These are phyloP conservation scores for Pestalotiopsis sp. DNA, from an alignment of 2,329 filamentous ascomycete genomes.

Conservation along the genomic window DNA sequence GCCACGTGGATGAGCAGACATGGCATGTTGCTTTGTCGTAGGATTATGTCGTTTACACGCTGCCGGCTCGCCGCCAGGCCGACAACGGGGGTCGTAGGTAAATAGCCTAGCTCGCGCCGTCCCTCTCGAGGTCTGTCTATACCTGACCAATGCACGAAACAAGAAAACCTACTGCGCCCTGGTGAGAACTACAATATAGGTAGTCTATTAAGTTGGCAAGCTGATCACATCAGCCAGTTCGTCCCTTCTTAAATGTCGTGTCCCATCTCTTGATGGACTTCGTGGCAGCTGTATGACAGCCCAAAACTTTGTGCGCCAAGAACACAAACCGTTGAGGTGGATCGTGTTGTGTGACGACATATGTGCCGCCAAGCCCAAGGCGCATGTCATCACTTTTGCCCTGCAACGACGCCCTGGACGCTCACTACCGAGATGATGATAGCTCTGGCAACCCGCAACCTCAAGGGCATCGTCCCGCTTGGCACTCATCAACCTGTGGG, in stretches of 20 bases:
- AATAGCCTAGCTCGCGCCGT: background rate
- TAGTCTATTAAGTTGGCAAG: background rate
- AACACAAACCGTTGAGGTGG: background rate
- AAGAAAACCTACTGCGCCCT: background rate
- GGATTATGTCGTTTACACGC: background rate
- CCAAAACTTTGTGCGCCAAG: background rate
- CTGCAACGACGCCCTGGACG: background rate
- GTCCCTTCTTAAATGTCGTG: background rate
- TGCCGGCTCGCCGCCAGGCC: no score
- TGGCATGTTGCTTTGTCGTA: background rate
- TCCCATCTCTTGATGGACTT: background rate
- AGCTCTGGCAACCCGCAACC: background rate
- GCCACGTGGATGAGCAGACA: background rate
- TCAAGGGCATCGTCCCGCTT: background rate
- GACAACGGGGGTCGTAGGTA: background rate
- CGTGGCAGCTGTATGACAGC: background rate
- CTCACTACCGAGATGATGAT: background rate
- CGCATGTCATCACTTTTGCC: background rate
- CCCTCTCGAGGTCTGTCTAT: background rate
- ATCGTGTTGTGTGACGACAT: background rate
- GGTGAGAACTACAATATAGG: background rate
- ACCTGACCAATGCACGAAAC: background rate
- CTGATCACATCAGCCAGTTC: background rate
- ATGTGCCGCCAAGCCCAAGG: background rate
- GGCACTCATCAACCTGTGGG: background rate